phyloP scores from a whole-genome alignment of 352 stramenopile species.

The Elongisporangium anandrum region DNA sequence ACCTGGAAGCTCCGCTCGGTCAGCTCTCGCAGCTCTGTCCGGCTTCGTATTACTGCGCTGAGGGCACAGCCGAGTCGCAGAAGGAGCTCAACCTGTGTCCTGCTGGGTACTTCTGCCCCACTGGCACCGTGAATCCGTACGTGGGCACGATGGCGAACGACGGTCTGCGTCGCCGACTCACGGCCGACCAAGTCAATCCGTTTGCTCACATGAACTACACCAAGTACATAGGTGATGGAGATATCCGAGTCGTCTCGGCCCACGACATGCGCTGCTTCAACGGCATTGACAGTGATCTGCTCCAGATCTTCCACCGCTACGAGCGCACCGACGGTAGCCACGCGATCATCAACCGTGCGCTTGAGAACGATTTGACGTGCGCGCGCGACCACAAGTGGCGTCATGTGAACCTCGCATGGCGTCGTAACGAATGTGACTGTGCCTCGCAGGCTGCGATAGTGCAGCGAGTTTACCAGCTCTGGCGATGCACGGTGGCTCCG shows the following conservation, averaged over 20 bases:
- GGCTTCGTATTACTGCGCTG: constrained; percentile 84
- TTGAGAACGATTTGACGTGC: constrained; percentile 79
- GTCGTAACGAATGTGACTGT: constrained; percentile 92
- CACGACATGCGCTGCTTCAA: constrained; percentile 92
- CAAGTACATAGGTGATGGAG: constrained; percentile 88
- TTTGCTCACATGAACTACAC: constrained; percentile 72
- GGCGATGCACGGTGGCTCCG: constrained; percentile 85
- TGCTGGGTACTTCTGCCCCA: constrained; percentile 93
- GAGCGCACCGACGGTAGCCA: constrained; percentile 4
- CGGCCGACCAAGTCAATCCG: constrained; percentile 58
- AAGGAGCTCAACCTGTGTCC: constrained; percentile 81
- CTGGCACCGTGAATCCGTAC: constrained; percentile 87
- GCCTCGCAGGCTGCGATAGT: constrained; percentile 83
- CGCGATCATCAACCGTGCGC: constrained; percentile 54
- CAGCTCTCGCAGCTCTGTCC: constrained; percentile 90
- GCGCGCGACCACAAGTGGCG: constrained; percentile 93
- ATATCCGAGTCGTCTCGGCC: constrained; percentile 80
- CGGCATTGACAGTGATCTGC: constrained; percentile 79
- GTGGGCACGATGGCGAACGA: constrained; percentile 90
- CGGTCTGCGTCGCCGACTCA: constrained; percentile 72
- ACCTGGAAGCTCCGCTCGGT: constrained; percentile 80
- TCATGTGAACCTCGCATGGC: constrained; percentile 83
- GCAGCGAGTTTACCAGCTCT: constrained; percentile 89
- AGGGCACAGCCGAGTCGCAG: constrained; percentile 84
- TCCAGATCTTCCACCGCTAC: constrained; percentile 39